phyloP scores from a whole-genome alignment of 139 green algal genomes.

The Zygnema circumcarinatum region DNA sequence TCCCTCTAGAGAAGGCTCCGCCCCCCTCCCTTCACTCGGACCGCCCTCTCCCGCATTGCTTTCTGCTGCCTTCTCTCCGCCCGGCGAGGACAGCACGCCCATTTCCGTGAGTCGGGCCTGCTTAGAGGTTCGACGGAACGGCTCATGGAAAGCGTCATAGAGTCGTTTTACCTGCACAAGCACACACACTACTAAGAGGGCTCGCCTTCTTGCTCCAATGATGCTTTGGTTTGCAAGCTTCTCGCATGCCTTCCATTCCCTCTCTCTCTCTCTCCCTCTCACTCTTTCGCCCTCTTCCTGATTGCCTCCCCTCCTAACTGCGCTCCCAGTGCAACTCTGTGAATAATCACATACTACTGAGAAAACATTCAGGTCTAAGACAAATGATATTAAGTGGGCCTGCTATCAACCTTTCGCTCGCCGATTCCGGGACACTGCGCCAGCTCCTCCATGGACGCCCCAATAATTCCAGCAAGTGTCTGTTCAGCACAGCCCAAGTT shows the following conservation, averaged over 20 bases:
- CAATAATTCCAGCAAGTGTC: slow-evolving; percentile 43
- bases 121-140: slow-evolving; percentile 55
- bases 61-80: background rate
- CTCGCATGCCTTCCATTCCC: background rate
- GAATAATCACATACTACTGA: too few relatives aligned
- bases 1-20: background rate
- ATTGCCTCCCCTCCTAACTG: background rate
- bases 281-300: background rate
- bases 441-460: slow-evolving; percentile 71
- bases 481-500: too few relatives aligned
- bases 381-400: too few relatives aligned
- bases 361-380: too few relatives aligned
- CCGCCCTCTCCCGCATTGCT: background rate
- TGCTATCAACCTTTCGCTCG: slow-evolving; percentile 85
- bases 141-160: slow-evolving; percentile 70
- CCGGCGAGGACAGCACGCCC: background rate
- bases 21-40: background rate
- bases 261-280: background rate
- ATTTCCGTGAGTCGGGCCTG: background rate
- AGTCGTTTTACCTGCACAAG: slow-evolving; percentile 64
- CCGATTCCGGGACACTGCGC: slow-evolving; percentile 82
- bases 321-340: background rate
- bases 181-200: background rate
- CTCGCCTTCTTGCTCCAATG: background rate
- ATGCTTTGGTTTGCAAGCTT: background rate